A percentile compares a stretch with the other conserved stretches of the same genome.
Evolutionary conservation across 2,329 filamentous ascomycete genomes (phyloP).

Genomic region (Hypoxylon sp.): DNA sequence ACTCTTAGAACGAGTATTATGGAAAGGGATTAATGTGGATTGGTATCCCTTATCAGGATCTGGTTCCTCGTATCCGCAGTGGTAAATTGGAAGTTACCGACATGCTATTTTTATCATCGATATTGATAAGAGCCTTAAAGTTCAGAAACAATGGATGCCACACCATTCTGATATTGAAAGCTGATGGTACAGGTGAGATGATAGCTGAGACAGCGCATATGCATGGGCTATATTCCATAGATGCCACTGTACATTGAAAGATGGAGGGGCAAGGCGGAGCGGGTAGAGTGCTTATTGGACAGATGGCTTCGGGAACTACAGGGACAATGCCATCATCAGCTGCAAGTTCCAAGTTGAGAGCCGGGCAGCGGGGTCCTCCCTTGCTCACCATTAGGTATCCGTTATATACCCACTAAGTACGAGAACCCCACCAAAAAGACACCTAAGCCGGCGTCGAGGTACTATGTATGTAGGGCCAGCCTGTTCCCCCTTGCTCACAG

Average conservation of each 20-base stretch:
- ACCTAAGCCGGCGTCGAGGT: conserved; percentile 29
- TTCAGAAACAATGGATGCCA: conserved; percentile 19
- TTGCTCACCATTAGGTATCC: conserved; percentile 6
- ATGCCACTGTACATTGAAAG: conserved; percentile 3
- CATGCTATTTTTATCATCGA: neutral
- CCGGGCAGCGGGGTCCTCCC: conserved; percentile 23
- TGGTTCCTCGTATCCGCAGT: neutral
- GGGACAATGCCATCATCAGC: conserved; percentile 35
- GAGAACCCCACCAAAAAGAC: conserved; percentile 32
- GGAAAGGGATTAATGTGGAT: neutral
- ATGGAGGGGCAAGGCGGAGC: conserved; percentile 34
- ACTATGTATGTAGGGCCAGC: conserved; percentile 6
- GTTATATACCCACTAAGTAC: conserved; percentile 23
- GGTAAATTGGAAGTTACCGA: neutral
- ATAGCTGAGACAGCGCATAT: neutral
- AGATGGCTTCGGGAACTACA: conserved; percentile 31
- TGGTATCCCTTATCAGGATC: neutral
- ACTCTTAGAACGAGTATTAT: neutral
- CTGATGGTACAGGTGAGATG: conserved; percentile 11
- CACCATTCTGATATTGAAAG: conserved; percentile 21
- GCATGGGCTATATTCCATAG: neutral
- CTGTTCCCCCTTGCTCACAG: conserved; percentile 1
- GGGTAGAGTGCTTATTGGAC: conserved; percentile 27
- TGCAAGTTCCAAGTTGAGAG: conserved; percentile 37
- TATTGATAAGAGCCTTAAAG: conserved; percentile 3